Conservation (phyloP, 2,329 filamentous ascomycete species). For the Cryphonectria japonica region DNA sequence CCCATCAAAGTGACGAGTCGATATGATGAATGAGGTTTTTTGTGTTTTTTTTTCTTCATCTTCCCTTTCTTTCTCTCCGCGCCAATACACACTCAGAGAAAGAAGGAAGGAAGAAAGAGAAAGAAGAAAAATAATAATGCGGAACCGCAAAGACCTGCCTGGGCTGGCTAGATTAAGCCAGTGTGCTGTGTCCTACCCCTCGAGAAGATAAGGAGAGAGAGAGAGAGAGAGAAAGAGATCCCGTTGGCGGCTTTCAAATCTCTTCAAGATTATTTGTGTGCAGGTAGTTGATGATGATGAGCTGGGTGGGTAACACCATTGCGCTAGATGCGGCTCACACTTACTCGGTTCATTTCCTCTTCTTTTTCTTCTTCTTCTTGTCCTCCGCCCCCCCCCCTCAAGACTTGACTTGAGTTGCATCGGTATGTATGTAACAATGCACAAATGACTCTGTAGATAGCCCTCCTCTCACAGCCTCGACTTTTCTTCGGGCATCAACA, state of each 20-base stretch:
- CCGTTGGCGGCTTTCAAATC: neutral
- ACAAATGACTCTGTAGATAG: no score
- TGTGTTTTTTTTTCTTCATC: neutral
- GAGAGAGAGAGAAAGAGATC: neutral
- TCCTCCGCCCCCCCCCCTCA: no score
- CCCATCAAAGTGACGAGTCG: neutral
- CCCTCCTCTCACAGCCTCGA: no score
- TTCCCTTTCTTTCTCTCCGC: no score
- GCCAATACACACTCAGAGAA: neutral
- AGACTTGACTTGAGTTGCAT: neutral
- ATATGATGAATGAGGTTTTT: no score
- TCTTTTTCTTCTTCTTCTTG: no score
- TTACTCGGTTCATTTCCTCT: no score
- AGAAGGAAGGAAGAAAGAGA: no score
- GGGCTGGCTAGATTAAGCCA: no score
- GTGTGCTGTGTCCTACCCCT: no score
- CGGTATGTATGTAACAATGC: neutral
- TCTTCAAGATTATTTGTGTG: neutral
- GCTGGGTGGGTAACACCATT: neutral
- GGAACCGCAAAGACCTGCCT: neutral
- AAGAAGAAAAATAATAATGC: neutral
- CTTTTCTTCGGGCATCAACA: neutral
- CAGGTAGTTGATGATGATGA: neutral
- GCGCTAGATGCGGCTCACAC: neutral
- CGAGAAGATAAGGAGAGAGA: no score